A percentile compares a stretch with the other conserved stretches of the same genome.
Evolutionary conservation across 495 filamentous ascomycete genomes (phyloP).

Genomic region (Astrocystis sublimbata): DNA sequence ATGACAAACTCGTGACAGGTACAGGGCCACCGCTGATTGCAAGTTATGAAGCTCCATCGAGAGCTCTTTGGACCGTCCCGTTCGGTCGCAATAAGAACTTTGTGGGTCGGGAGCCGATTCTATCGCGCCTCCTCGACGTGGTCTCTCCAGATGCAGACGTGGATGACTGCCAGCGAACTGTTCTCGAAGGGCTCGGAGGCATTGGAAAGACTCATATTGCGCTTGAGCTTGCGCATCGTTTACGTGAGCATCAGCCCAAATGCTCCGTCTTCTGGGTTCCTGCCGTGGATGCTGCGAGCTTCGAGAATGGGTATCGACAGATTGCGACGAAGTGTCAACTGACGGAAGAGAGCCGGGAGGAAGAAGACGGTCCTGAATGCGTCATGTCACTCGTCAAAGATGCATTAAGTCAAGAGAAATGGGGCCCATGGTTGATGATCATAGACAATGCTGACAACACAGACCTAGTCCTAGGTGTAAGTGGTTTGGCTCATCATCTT

Average conservation of each 20-base stretch:
- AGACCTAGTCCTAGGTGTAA: no score
- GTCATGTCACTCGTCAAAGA: constrained; percentile 36
- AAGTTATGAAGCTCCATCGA: no score
- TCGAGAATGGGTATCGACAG: constrained; percentile 45
- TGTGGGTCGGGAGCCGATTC: constrained; percentile 40
- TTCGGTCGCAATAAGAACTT: constrained; percentile 42
- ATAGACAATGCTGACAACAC: constrained; percentile 56
- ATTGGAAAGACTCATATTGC: constrained; percentile 57
- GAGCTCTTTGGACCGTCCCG: no score
- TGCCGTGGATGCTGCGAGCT: constrained; percentile 34
- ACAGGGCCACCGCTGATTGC: no score
- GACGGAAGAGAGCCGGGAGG: constrained; percentile 30
- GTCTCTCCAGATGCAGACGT: constrained; percentile 20
- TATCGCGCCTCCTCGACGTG: constrained; percentile 34
- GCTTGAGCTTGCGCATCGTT: constrained; percentile 51
- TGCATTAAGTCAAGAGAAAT: constrained; percentile 34
- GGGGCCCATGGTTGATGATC: constrained; percentile 49
- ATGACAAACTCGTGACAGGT: no score
- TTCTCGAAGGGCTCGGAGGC: constrained; percentile 49
- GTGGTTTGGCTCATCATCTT: constrained; percentile 29
- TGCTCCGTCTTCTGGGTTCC: constrained; percentile 52
- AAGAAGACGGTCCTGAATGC: constrained; percentile 37
- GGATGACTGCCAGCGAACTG: constrained; percentile 39
- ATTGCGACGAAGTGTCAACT: constrained; percentile 41
- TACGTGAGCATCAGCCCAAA: constrained; percentile 36